Conservation (phyloP, 768 basidiomycete genomes). For the Boletus rufocinnamomeus region DNA sequence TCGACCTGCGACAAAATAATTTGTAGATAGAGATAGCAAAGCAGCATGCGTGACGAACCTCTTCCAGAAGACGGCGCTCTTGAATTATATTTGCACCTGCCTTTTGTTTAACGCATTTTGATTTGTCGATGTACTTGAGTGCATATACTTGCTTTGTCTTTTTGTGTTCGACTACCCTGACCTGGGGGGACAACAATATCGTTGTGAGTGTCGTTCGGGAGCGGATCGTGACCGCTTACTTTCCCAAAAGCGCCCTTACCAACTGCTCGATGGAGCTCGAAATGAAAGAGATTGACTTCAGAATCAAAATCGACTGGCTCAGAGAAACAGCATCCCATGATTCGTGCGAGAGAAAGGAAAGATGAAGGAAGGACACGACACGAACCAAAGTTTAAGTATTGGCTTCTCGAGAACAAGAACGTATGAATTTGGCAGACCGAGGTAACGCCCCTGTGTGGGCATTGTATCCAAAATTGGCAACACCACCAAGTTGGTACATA, state of each 20-base stretch:
- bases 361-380: constrained; percentile 27
- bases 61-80: constrained; percentile 88
- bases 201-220: constrained; percentile 8
- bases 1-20: constrained; percentile 57
- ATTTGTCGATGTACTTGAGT: constrained; percentile 98
- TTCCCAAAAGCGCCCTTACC: constrained; percentile 99
- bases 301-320: constrained; percentile 84
- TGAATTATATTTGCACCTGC: constrained; percentile 93
- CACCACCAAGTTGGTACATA: neutral
- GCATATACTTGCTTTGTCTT: constrained; percentile 89
- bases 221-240: constrained; percentile 44
- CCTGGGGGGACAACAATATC: constrained; percentile 46
- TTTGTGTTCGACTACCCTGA: constrained; percentile 97
- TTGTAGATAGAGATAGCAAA: constrained; percentile 13
- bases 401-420: constrained; percentile 38
- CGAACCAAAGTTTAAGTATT: constrained; percentile 27
- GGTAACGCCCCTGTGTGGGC: constrained; percentile 7
- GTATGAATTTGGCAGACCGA: constrained; percentile 29
- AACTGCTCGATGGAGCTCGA: constrained; percentile 91
- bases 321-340: constrained; percentile 62
- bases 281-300: constrained; percentile 91
- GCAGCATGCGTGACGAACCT: constrained; percentile 51
- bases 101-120: constrained; percentile 86
- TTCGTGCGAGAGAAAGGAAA: constrained; percentile 41
- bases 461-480: constrained; percentile 30